These are phyloP conservation scores for Fusarium bactridioides DNA, from an alignment of 2,329 filamentous ascomycete genomes.

Conservation along the genomic window DNA sequence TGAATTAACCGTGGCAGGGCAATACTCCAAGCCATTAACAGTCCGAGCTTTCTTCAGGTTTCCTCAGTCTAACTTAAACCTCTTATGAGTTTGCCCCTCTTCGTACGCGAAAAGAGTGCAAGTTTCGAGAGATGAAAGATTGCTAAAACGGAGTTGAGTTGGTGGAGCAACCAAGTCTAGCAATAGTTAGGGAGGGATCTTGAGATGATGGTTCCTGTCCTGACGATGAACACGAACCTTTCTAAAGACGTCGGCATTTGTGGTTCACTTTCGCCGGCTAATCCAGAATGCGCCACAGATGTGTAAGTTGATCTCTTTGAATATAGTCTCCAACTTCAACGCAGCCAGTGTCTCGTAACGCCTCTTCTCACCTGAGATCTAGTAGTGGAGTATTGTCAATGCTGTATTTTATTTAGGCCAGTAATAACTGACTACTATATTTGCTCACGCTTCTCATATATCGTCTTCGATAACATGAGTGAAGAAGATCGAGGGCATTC, in stretches of 20 bases:
- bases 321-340: not conserved
- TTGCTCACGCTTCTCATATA: not conserved
- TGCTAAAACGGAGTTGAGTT: constrained; percentile 15
- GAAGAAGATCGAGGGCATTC: not conserved
- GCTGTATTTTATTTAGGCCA: not conserved
- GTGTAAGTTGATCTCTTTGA: not conserved
- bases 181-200: not conserved
- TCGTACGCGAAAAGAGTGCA: not conserved
- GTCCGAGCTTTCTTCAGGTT: not conserved
- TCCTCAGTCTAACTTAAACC: not conserved
- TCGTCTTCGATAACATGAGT: not conserved
- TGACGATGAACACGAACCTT: not conserved
- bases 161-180: constrained; percentile 29
- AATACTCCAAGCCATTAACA: not conserved
- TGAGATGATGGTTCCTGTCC: not conserved
- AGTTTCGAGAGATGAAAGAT: not conserved
- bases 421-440: not conserved
- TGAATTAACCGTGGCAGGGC: not conserved
- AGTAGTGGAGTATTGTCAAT: not conserved
- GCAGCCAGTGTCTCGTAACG: not conserved
- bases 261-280: not conserved
- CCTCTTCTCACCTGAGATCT: not conserved
- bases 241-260: not conserved
- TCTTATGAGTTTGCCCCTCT: not conserved
- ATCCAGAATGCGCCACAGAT: not conserved